A percentile compares a stretch with the other conserved stretches of the same genome.
Conservation (phyloP, 176 grass and related monocot species). For the Aegilops sharonensis region DNA sequence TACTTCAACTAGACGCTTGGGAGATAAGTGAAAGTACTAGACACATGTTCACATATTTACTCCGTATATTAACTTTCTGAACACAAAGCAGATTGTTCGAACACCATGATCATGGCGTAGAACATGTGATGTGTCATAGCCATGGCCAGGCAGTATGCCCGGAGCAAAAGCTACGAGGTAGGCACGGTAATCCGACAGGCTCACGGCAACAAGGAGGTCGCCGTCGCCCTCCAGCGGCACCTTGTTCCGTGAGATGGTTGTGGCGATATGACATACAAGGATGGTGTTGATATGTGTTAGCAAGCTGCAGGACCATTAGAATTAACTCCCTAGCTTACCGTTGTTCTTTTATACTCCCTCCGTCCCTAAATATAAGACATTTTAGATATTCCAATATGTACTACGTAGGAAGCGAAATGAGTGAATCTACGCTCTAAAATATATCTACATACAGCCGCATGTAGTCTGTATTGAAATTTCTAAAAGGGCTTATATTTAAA, state of each 20-base stretch:
- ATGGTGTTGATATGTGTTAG: conserved; percentile 20
- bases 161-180: conserved; percentile 29
- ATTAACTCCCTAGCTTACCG: not conserved
- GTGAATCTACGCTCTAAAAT: too few relatives aligned
- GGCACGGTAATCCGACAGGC: conserved; percentile 25
- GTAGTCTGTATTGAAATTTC: too few relatives aligned
- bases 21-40: too few relatives aligned
- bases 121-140: conserved; percentile 19
- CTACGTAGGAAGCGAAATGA: too few relatives aligned
- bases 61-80: too few relatives aligned
- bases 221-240: not conserved
- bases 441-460: too few relatives aligned
- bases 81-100: too few relatives aligned
- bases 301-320: conserved; percentile 14
- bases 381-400: too few relatives aligned
- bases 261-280: conserved; percentile 18
- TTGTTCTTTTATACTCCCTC: not conserved
- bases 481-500: too few relatives aligned
- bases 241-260: not conserved
- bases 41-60: too few relatives aligned
- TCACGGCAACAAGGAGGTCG: not conserved
- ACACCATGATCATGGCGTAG: not conserved
- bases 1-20: too few relatives aligned
- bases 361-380: too few relatives aligned
- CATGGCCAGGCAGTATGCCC: conserved; percentile 17